Percentiles rank a stretch among this genome's conserved stretches.
Conservation (phyloP, 2,329 filamentous ascomycete genomes). For the Bipolaris oryzae region DNA sequence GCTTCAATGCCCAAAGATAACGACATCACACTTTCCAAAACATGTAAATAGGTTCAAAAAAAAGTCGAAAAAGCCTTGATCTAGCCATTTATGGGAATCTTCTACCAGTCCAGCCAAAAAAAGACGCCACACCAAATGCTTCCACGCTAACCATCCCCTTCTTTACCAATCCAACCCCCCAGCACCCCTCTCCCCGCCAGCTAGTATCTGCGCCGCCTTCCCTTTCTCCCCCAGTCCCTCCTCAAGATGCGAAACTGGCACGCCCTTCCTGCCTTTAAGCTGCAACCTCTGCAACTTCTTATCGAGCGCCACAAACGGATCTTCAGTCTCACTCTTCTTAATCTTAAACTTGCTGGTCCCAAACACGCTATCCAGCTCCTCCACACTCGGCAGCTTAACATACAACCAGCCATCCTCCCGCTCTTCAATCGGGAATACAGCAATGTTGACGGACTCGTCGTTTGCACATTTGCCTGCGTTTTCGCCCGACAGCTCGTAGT, state of each 20-base stretch:
- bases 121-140: not conserved
- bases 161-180: conserved; percentile 54
- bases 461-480: conserved; percentile 74
- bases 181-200: conserved; percentile 53
- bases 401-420: conserved; percentile 79
- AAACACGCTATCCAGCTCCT: conserved; percentile 78
- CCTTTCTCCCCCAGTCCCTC: conserved; percentile 52
- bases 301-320: conserved; percentile 63
- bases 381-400: conserved; percentile 77
- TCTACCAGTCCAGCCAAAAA: not conserved
- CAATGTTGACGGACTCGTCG: conserved; percentile 77
- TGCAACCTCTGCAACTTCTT: conserved; percentile 56
- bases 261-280: conserved; percentile 60
- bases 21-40: not conserved
- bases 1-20: not conserved
- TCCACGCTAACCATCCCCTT: not conserved
- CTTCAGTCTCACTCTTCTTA: conserved; percentile 68
- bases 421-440: conserved; percentile 79
- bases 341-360: conserved; percentile 82
- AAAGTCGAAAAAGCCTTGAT: not conserved
- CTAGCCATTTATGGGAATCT: not conserved
- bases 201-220: conserved; percentile 53
- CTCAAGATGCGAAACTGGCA: conserved; percentile 53
- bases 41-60: not conserved
- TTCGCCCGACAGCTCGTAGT: conserved; percentile 74